Evolutionary conservation across 257 asterid genomes (phyloP), one percentile per base, ranked within the genome.

Genomic region (Scutellaria galericulata): DNA sequence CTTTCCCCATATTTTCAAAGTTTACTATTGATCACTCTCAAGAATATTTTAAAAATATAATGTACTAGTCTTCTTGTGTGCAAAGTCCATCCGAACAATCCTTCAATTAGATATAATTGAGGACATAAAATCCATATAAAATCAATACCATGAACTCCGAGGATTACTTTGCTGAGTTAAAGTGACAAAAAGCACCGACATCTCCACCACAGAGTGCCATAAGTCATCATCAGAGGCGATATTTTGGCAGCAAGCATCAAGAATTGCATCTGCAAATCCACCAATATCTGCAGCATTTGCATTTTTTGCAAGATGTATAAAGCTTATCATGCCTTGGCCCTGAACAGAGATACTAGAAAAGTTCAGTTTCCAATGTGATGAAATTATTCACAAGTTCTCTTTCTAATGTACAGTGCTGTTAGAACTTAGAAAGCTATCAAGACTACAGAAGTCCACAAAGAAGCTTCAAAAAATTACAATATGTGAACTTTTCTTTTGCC

Each of bases 291-390:
- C 80, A 68, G 90, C 86, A 65, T 80, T 86, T 53, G 84, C 89
- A 60, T 80, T 81, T 77, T 84, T 82, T 0, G 88, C 97, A 39
- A 94, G 86, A 81, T 87, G 85, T 71, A 85, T 90, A 79, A 94
- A 90, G 87, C 89, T 82, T 70, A 84, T 77, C 98, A 94, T 94
- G 80, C 97, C 97, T 75, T 90, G 99, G 73, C 87, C 88, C 99
- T 94, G 83, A 72, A 78, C 63, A 51, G 65, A 65, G 31, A 75
- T 77, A 47, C 53, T 54, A 12, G 47, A 76, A 70, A 72, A 66
- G 66, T 59, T 70, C 47, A 59, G 60, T 14, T 14, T 37, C 51
- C 22, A 41, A n/a, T 52, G n/a, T 46, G 24, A 45, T 39, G 44
- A 66, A 45, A 63, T 24, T 22, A 53, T 63, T 51, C 66, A 56